Evolutionary conservation across 768 basidiomycete species (phyloP), one percentile per base, ranked within the genome.

Genomic region (Boletus barrowsii): DNA sequence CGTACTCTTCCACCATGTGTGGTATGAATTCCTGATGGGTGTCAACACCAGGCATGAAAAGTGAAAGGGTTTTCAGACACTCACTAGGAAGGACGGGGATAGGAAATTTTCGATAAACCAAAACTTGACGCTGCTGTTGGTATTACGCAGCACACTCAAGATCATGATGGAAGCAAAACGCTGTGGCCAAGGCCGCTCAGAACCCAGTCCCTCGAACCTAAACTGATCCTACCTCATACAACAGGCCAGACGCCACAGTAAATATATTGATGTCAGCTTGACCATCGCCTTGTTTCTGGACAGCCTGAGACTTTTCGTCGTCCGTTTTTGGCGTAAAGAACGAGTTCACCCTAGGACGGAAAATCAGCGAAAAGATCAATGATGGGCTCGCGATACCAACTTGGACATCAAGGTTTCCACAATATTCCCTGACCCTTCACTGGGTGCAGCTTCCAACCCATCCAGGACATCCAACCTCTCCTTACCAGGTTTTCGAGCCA

Each of bases 71-170:
- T 14, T 10, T 8, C 18, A 56, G 44, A 4, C 9, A 75, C 83
- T 62, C 61, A 92, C 93, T 54, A 98, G 73, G 82, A 99, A 99
- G 0, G 94, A 90, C 1, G 96, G 97, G 0, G 96, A 98, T 14
- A 98, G 80, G 81, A 99, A 99, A 74, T 99, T 98, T 69, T 97
- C 91, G 59, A 99, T 98, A 73, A 98, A 98, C 97, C 97, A 98
- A 74, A 98, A 99, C 70, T 99, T 99, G 71, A 99, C 95, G 26
- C 84, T 88, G 64, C 88, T 90, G 18, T 93, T 86, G 17, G 97
- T 98, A 66, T 98, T 96, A 39, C 87, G 86, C 59, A 98, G 77
- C 32, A 99, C 97, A 61, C 93, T 96, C 35, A 98, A 78, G 53
- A 98, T 92, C 97, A 98, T 99, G 74, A 99, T 98, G 10, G 92